Base-by-base conservation (phyloP, 2,329 filamentous ascomycete genomes). In the Diaporthe longicolla region DNA sequence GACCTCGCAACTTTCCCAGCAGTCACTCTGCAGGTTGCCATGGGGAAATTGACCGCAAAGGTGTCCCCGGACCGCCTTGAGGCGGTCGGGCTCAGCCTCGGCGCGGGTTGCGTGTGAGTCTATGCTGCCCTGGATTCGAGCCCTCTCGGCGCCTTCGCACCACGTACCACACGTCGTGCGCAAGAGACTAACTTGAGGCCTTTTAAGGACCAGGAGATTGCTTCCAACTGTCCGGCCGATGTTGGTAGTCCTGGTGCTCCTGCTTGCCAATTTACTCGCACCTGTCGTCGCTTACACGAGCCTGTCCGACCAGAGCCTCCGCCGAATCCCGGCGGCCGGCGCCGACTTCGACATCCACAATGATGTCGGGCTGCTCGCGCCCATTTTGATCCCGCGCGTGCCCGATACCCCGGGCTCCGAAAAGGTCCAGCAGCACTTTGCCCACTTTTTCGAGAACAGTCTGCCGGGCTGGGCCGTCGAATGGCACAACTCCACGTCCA, bases 401-500 rank as follows among this genome's bases (percentile, higher is more conserved):
- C 91, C 94, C 32, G 94, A 94, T 9, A 95, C 93, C 0, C 85
- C 89, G 3, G 93, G 93, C 54, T 93, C 92, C 32, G 84, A 83
- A 1, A 87, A 86, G 35, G 93, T 93, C 4, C 90, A 94, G 75
- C 86, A 90, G 68, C 94, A 96, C 82, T 93, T 97, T 74, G 88
- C 90, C 72, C 83, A 91, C 79, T 96, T 93, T 85, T 95, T 96
- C 84, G 83, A 82, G 35, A 87, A 84, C 2, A 85, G 89, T 35
- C 87, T 96, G 29, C 93, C 94, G 1, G 84, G 89, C 71, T 97
- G 94, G 94, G 88, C 84, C 1, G 81, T 95, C 58, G 86, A 91
- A 63, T 93, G 93, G 81, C 93, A 95, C 77, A 97, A 96, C 82
- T 94, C 92, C 21, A 93, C 92, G 0, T 89, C 89, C 17, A 92